Percentiles rank a stretch among this genome's conserved stretches.
These are phyloP conservation scores for Solanum megistacrolobum DNA, from an alignment of 257 asterid species.

Conservation along the genomic window DNA sequence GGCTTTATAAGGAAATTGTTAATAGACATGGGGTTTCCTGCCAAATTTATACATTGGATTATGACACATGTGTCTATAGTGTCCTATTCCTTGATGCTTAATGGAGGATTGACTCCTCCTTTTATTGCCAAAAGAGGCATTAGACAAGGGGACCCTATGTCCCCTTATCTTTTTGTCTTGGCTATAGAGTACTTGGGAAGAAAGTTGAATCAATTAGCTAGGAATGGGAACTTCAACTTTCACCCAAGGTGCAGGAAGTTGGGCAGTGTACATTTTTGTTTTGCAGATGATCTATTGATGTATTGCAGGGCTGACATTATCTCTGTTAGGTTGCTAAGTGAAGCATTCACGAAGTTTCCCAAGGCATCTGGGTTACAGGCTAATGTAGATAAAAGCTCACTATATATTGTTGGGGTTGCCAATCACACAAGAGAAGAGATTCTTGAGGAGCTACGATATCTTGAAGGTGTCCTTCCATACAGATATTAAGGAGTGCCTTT, in stretches of 20 bases:
- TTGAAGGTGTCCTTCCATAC: neutral
- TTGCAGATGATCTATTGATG: neutral
- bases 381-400: neutral
- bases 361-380: neutral
- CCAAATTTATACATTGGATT: neutral
- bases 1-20: neutral
- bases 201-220: neutral
- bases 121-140: neutral
- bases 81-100: neutral
- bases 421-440: neutral
- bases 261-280: neutral
- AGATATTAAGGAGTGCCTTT: neutral
- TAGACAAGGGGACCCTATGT: neutral
- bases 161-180: neutral
- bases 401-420: neutral
- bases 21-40: neutral
- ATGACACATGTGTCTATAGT: neutral
- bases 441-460: neutral
- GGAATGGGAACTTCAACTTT: neutral
- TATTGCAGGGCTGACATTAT: neutral
- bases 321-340: neutral
- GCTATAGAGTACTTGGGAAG: neutral
- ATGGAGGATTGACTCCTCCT: neutral
- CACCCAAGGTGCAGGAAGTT: neutral
- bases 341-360: neutral